Base-by-base conservation (phyloP, 139 green algal species). In the Chlorella ohadii region DNA sequence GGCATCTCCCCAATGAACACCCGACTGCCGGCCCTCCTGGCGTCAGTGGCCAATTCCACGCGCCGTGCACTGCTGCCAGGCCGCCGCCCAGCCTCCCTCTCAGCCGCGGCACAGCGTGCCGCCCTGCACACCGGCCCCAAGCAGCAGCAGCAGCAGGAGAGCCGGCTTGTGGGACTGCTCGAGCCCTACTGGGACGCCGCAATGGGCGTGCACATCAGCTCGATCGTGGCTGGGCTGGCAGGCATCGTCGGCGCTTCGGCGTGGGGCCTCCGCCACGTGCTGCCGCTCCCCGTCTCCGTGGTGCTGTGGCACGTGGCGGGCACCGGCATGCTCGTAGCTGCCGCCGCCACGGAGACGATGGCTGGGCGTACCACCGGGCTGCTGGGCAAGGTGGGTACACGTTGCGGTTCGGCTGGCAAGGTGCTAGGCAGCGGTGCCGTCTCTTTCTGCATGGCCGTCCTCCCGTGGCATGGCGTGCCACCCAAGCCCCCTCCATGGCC, bases 311-410 rank as follows among this genome's bases (percentile, higher is more conserved):
- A 92, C 16, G 67, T 87, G 2, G 80, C 85, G 2, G 82, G 66
- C 17, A 63, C 87, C 3, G 89, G 88, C 23, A 77, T 92, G 28
- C 39, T 80, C 0, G 87, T 92, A 23, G 86, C 89, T 4, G 33
- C 86, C 2, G 89, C 91, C 3, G 83, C 92, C 7, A 89, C 77
- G 16, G 73, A 84, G 38, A 34, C 61, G 0, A 47, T 92, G 23
- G 88, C 88, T 13, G 51, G 33, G 3, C 68, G 86, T 25, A 90
- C 85, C 36, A 93, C 89, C 0, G 57, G 76, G 28, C 55, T 94
- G 25, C 31, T 95, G 31, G 91, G 92, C 47, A 95, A 95, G 87
- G 83, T 87, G 55, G 3, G 70, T 13, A 27, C 17, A 38, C 1
- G 39, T 6, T n/a, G n/a, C n/a, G n/a, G n/a, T n/a, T n/a, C n/a